Base-by-base conservation (phyloP, 2,329 filamentous ascomycete genomes). In the Sphaerulina populicola region DNA sequence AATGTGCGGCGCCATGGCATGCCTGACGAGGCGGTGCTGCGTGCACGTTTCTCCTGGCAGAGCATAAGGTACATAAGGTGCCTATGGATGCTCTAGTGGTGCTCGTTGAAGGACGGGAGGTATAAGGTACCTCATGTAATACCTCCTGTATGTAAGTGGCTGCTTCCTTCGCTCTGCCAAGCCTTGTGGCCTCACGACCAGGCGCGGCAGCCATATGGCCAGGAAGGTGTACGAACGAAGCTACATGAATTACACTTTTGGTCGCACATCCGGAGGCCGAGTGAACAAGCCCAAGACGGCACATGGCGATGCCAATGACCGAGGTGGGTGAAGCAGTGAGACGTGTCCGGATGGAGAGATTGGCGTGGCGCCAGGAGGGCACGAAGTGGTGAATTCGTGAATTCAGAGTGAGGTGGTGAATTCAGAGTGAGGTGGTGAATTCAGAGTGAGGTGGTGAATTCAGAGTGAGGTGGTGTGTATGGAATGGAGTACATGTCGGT, bases 121-220 rank as follows among this genome's bases (percentile, higher is more conserved):
- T 27, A 23, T 33, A 29, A 35, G 18, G 18, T 18, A n/a, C n/a
- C n/a, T n/a, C n/a, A n/a, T n/a, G n/a, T n/a, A 18, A 18, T 18
- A 18, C 18, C n/a, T n/a, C n/a, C n/a, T n/a, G n/a, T n/a, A 18
- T 18, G 18, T 37, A 33, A 33, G 46, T 42, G 46, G 46, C 46
- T 48, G 46, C 37, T 41, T 29, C 46, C 30, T 29, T 35, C 46
- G 31, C 31, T 15, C 44, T n/a, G 27, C 46, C 37, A 42, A 42
- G 38, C 30, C 46, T 33, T 38, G 46, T 48, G 46, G 46, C 30
- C 29, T 42, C 12, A 31, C 7, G 29, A 42, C 37, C 45, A 38
- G 23, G 14, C 15, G 14, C 15, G 31, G 37, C 46, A 18, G 18
- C 9, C 35, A 31, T 37, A 40, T 48, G 38, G 41, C 27, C 45